A percentile compares a stretch with the other conserved stretches of the same genome.
These are phyloP conservation scores for Quercus engelmannii DNA, from an alignment of 306 rosid genomes.

Conservation along the genomic window DNA sequence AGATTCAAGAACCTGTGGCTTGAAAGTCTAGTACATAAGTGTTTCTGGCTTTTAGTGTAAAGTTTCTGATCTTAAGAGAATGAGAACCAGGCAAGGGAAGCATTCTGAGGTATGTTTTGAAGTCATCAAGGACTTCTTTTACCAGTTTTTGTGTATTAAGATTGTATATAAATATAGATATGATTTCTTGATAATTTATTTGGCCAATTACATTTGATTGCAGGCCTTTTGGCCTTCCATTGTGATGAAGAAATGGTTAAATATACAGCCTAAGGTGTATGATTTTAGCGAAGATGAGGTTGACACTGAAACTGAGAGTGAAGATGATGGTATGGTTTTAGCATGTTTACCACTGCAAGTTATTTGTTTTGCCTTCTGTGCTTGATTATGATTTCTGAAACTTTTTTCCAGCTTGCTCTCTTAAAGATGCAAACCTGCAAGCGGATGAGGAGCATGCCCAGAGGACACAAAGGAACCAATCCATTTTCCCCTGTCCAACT, in stretches of 20 bases:
- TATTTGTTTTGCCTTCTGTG: slow-evolving; percentile 5
- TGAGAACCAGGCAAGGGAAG: slow-evolving; percentile 70
- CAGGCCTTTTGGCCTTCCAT: slow-evolving; percentile 98
- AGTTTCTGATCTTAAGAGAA: slow-evolving; percentile 34
- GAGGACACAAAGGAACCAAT: slow-evolving; percentile 43
- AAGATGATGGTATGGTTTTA: slow-evolving; percentile 78
- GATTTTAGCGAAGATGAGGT: slow-evolving; percentile 97
- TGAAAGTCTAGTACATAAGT: slow-evolving; percentile 27
- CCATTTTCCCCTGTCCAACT: slow-evolving; percentile 38
- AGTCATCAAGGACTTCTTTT: slow-evolving; percentile 10
- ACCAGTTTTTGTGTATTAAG: slow-evolving; percentile 5
- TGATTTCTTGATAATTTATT: slow-evolving; percentile 12
- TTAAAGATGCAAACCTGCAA: slow-evolving; percentile 38
- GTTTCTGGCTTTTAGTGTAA: slow-evolving; percentile 18
- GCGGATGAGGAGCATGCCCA: slow-evolving; percentile 33
- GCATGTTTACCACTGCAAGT: background rate
- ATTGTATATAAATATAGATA: background rate
- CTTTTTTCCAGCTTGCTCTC: slow-evolving; percentile 53
- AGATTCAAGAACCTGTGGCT: slow-evolving; percentile 41
- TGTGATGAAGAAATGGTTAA: slow-evolving; percentile 96
- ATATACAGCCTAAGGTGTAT: slow-evolving; percentile 79
- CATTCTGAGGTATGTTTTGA: slow-evolving; percentile 64
- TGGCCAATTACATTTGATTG: slow-evolving; percentile 26
- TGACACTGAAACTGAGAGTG: slow-evolving; percentile 93
- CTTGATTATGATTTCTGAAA: slow-evolving; percentile 21